Conservation (phyloP, 768 basidiomycete species). For the Boletus rubescentipes region DNA sequence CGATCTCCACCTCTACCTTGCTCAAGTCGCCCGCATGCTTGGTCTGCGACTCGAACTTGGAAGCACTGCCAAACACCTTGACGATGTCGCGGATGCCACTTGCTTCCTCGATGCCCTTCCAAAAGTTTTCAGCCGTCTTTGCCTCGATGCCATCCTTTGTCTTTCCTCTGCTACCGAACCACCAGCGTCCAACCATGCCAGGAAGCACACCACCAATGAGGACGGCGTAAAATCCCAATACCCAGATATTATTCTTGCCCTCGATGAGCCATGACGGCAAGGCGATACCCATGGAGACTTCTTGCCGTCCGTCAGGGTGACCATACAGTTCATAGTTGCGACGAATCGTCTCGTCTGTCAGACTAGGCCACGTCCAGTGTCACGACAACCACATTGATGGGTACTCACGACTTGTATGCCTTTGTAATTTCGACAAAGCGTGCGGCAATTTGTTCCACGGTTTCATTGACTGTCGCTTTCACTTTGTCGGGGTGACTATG, state of each 20-base stretch:
- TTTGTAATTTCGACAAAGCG: slow-evolving; percentile 94
- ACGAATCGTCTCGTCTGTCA: slow-evolving; percentile 91
- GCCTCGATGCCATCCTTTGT: slow-evolving; percentile 92
- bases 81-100: slow-evolving; percentile 72
- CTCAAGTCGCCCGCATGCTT: slow-evolving; percentile 41
- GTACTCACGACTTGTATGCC: slow-evolving; percentile 87
- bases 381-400: neutral
- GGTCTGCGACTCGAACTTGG: slow-evolving; percentile 52
- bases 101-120: slow-evolving; percentile 82
- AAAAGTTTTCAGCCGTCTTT: slow-evolving; percentile 80
- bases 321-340: slow-evolving; percentile 88
- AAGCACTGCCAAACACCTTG: slow-evolving; percentile 64
- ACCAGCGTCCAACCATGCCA: slow-evolving; percentile 90
- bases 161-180: slow-evolving; percentile 87
- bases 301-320: slow-evolving; percentile 96
- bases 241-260: slow-evolving; percentile 87
- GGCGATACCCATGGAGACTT: slow-evolving; percentile 91
- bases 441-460: slow-evolving; percentile 80
- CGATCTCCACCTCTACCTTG: slow-evolving; percentile 52
- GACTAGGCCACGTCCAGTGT: slow-evolving; percentile 37
- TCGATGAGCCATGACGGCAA: slow-evolving; percentile 93
- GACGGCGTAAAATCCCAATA: slow-evolving; percentile 83
- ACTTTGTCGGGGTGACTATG: slow-evolving; percentile 96
- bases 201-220: slow-evolving; percentile 89
- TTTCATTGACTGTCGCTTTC: slow-evolving; percentile 75